Percentiles rank a stretch among this genome's conserved stretches.
Evolutionary conservation across 2,329 filamentous ascomycete genomes (phyloP).

Genomic region (Ceratocystis colombiana): DNA sequence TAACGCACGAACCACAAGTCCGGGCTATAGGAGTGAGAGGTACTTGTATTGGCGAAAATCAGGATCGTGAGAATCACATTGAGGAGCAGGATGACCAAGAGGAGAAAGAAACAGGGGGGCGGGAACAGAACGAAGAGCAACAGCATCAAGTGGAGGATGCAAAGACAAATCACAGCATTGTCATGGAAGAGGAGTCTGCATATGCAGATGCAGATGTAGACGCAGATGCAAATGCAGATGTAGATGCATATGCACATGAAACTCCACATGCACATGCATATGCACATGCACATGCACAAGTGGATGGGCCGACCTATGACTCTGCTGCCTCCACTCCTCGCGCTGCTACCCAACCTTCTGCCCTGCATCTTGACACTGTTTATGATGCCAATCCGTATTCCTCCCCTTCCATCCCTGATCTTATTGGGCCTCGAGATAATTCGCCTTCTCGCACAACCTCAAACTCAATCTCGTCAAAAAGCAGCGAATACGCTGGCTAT

Average conservation of each 20-base stretch:
- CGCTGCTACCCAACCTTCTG: slow-evolving; percentile 9
- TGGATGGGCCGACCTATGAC: not conserved
- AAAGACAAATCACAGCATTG: not conserved
- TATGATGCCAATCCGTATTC: not conserved
- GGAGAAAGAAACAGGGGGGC: not conserved
- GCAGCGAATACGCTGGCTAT: not conserved
- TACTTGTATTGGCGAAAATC: not conserved
- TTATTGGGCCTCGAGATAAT: not conserved
- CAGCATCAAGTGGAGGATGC: not conserved
- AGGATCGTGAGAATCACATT: not conserved
- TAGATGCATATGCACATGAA: slow-evolving; percentile 4
- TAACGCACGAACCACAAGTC: slow-evolving; percentile 11
- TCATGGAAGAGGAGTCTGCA: not conserved
- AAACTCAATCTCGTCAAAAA: not conserved
- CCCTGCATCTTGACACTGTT: slow-evolving; percentile 7
- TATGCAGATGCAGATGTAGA: not conserved
- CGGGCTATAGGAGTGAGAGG: slow-evolving; percentile 13
- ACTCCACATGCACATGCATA: not conserved
- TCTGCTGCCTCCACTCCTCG: slow-evolving; percentile 4
- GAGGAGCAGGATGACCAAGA: not conserved
- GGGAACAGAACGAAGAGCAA: not conserved
- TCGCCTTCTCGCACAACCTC: not conserved
- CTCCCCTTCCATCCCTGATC: not conserved
- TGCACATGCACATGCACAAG: slow-evolving; percentile 12
- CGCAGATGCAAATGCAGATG: not conserved